Evolutionary conservation across 306 rosid species (phyloP).

Genomic region (Senna tora): DNA sequence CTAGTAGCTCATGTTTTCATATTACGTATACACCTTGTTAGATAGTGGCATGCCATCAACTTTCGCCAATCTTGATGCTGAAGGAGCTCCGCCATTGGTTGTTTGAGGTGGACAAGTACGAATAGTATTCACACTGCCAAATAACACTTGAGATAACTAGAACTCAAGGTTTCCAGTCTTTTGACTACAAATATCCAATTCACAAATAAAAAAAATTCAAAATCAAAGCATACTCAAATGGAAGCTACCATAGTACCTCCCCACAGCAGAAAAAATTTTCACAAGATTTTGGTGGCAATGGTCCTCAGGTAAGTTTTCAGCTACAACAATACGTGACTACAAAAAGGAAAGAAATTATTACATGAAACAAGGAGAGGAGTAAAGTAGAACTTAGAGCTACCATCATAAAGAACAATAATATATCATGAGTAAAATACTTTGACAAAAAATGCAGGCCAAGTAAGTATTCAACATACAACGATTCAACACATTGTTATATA

Average conservation of each 20-base stretch:
- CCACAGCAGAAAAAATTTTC: conserved; percentile 90
- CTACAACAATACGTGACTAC: conserved; percentile 90
- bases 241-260: conserved; percentile 65
- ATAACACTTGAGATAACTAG: conserved; percentile 33
- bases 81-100: conserved; percentile 68
- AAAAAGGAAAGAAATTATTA: conserved; percentile 29
- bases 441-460: conserved; percentile 9
- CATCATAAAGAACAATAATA: conserved; percentile 31
- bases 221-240: conserved; percentile 5
- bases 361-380: neutral
- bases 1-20: neutral
- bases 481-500: conserved; percentile 18
- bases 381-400: conserved; percentile 21
- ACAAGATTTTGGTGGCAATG: conserved; percentile 98
- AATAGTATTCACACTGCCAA: conserved; percentile 86
- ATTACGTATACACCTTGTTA: conserved; percentile 77
- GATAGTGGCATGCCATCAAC: conserved; percentile 70
- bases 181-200: conserved; percentile 1
- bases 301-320: conserved; percentile 98
- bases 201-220: conserved; percentile 2
- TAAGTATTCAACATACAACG: conserved; percentile 19
- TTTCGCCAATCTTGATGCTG: conserved; percentile 76
- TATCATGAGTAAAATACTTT: conserved; percentile 22
- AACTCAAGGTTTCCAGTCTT: conserved; percentile 21
- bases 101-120: conserved; percentile 96